A percentile compares a stretch with the other conserved stretches of the same genome.
Conservation (phyloP, 1,284 basidiomycete genomes). For the Boletus smithii region DNA sequence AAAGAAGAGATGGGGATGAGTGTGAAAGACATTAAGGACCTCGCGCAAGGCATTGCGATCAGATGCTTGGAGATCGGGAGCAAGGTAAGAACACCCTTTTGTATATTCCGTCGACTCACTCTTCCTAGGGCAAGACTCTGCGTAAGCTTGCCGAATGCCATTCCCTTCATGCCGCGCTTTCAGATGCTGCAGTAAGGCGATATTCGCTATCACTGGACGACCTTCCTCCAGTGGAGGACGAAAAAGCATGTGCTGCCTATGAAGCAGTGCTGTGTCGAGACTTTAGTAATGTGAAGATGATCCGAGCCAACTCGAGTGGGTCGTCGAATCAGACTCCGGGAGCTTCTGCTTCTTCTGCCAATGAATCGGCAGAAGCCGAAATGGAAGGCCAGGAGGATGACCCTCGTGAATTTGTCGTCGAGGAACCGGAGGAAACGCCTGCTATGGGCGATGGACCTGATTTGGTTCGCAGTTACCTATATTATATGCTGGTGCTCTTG, state of each 20-base stretch:
- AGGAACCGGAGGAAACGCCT: slow-evolving; percentile 25
- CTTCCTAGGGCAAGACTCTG: slow-evolving; percentile 57
- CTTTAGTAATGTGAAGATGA: slow-evolving; percentile 33
- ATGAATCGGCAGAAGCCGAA: slow-evolving; percentile 13
- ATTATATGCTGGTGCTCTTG: background rate
- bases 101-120: slow-evolving; percentile 15
- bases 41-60: slow-evolving; percentile 53
- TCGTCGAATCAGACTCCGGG: slow-evolving; percentile 14
- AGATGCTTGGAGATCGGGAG: slow-evolving; percentile 59
- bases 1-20: slow-evolving; percentile 44
- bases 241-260: slow-evolving; percentile 41
- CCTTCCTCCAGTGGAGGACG: slow-evolving; percentile 50
- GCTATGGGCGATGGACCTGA: slow-evolving; percentile 18
- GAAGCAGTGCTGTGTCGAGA: slow-evolving; percentile 52
- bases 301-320: slow-evolving; percentile 23
- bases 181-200: slow-evolving; percentile 43
- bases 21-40: slow-evolving; percentile 38
- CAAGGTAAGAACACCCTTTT: slow-evolving; percentile 44
- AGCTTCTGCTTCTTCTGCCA: slow-evolving; percentile 1
- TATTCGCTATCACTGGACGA: slow-evolving; percentile 53
- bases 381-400: slow-evolving; percentile 23
- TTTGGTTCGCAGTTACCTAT: slow-evolving; percentile 32
- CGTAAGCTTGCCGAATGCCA: slow-evolving; percentile 46
- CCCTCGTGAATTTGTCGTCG: slow-evolving; percentile 19
- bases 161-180: slow-evolving; percentile 41